phyloP scores from a whole-genome alignment of 2,329 filamentous ascomycete genomes.

The Alternaria alternata region DNA sequence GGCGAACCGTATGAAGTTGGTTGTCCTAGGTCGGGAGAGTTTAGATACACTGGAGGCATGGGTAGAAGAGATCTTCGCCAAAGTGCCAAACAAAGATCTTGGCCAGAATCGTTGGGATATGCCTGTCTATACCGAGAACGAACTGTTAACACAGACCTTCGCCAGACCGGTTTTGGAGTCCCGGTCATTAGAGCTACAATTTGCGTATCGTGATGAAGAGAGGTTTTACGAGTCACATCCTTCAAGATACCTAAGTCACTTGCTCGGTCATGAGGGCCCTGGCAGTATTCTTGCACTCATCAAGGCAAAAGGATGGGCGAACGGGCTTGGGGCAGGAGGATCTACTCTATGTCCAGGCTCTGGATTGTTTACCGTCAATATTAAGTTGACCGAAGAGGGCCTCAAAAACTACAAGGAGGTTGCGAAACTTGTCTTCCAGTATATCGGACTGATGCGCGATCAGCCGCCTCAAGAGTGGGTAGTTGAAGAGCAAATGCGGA shows the following conservation, averaged over 20 bases:
- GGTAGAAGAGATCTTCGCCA: conserved; percentile 83
- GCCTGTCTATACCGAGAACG: conserved; percentile 65
- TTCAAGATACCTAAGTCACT: conserved; percentile 83
- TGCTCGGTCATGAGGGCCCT: conserved; percentile 91
- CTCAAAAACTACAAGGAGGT: conserved; percentile 83
- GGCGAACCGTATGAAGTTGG: conserved; percentile 91
- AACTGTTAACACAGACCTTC: conserved; percentile 77
- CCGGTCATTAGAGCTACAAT: conserved; percentile 78
- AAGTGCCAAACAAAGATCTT: conserved; percentile 82
- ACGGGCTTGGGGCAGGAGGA: conserved; percentile 79
- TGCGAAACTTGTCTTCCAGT: conserved; percentile 86
- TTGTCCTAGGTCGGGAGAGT: conserved; percentile 81
- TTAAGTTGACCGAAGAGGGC: conserved; percentile 85
- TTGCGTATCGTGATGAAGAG: conserved; percentile 87
- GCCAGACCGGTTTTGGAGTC: conserved; percentile 93
- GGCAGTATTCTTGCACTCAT: conserved; percentile 91
- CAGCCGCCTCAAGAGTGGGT: conserved; percentile 89
- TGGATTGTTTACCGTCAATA: conserved; percentile 79
- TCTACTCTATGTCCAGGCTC: conserved; percentile 81
- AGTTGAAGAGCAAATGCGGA: conserved; percentile 86
- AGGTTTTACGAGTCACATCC: conserved; percentile 80
- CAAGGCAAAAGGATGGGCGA: conserved; percentile 90
- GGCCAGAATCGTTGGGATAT: conserved; percentile 73
- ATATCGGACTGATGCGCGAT: conserved; percentile 85
- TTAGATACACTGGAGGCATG: conserved; percentile 84